A percentile compares a stretch with the other conserved stretches of the same genome.
phyloP scores from a whole-genome alignment of 1,284 basidiomycete genomes.

The Irpex sp. region DNA sequence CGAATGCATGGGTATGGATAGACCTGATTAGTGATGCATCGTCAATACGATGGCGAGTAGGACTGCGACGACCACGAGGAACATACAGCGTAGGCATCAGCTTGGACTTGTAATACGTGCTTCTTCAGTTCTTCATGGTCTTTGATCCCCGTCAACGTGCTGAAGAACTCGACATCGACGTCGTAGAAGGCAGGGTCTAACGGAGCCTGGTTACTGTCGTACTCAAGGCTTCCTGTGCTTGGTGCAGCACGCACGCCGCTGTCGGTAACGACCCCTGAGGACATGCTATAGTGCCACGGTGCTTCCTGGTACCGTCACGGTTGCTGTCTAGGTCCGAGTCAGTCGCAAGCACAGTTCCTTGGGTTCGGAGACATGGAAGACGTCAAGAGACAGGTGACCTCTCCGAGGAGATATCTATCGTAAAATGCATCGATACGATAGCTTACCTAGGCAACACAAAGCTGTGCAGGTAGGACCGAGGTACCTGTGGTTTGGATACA shows the following conservation, averaged over 20 bases:
- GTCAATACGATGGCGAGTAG: not conserved
- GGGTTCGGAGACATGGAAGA: too few relatives aligned
- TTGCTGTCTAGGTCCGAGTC: not conserved
- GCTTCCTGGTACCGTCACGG: not conserved
- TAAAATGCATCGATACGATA: not conserved
- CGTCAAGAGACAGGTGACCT: too few relatives aligned
- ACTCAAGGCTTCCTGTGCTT: slow-evolving; percentile 28
- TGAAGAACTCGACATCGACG: slow-evolving; percentile 35
- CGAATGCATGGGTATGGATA: slow-evolving; percentile 40
- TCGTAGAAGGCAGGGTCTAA: slow-evolving; percentile 30
- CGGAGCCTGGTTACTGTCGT: slow-evolving; percentile 5
- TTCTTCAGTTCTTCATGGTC: slow-evolving; percentile 37
- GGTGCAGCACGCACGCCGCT: slow-evolving; percentile 17
- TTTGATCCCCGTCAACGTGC: slow-evolving; percentile 36
- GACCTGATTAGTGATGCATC: slow-evolving; percentile 20
- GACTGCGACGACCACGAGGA: not conserved
- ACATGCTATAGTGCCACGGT: not conserved
- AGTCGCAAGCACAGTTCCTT: too few relatives aligned
- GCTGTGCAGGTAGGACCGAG: not conserved
- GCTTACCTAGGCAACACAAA: not conserved
- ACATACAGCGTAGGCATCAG: slow-evolving; percentile 39
- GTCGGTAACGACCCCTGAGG: not conserved
- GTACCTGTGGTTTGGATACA: not conserved
- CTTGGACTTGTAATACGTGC: slow-evolving; percentile 43
- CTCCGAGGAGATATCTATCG: not conserved